A percentile compares a stretch with the other conserved stretches of the same genome.
Conservation (phyloP, 176 grass and related monocot species). For the Triticum monococcum region DNA sequence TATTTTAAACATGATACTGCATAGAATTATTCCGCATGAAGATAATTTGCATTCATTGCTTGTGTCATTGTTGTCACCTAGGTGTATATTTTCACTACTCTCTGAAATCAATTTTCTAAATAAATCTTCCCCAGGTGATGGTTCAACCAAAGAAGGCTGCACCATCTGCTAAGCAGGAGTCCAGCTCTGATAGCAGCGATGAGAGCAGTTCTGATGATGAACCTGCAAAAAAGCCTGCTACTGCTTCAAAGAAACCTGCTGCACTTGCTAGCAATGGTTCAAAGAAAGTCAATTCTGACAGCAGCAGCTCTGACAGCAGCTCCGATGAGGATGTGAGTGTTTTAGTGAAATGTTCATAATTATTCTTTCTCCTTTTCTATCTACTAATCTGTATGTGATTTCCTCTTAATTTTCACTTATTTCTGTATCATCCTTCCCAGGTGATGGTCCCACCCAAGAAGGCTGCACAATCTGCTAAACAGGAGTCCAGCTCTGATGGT, state of each 20-base stretch:
- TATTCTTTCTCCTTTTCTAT: neutral
- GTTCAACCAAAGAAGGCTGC: constrained; percentile 42
- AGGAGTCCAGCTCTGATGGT: constrained; percentile 54
- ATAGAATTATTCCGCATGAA: neutral
- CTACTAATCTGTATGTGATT: neutral
- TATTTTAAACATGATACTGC: neutral
- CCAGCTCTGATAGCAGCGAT: constrained; percentile 53
- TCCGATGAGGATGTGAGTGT: constrained; percentile 49
- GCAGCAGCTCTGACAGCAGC: constrained; percentile 64
- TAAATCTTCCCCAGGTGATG: constrained; percentile 36
- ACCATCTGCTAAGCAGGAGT: constrained; percentile 46
- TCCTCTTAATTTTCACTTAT: neutral
- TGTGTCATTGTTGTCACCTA: too few species aligned
- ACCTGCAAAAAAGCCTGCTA: constrained; percentile 49
- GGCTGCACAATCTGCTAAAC: constrained; percentile 36
- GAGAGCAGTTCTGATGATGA: constrained; percentile 45
- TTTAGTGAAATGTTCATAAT: neutral
- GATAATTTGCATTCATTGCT: neutral
- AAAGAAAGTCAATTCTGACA: constrained; percentile 45
- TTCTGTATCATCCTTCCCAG: constrained; percentile 24
- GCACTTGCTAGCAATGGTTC: constrained; percentile 46
- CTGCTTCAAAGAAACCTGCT: constrained; percentile 30
- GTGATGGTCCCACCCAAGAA: constrained; percentile 53
- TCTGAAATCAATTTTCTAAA: neutral
- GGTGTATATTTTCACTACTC: neutral